Percentiles rank a stretch among this genome's conserved stretches.
Conservation (phyloP, 306 rosid genomes). For the Sechiopsis laciniata region DNA sequence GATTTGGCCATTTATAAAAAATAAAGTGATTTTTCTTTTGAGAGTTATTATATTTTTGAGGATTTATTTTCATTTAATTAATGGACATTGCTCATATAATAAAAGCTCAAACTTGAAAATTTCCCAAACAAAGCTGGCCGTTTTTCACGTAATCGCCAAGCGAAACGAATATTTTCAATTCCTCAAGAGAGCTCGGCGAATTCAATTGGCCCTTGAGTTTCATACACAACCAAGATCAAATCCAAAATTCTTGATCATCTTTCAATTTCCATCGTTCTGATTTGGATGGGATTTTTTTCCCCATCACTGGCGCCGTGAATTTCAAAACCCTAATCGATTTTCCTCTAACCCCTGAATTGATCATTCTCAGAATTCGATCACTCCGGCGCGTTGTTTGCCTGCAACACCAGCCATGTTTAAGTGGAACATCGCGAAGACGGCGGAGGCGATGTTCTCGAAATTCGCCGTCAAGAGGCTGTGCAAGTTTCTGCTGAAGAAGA, state of each 20-base stretch:
- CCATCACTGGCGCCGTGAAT: slow-evolving; percentile 10
- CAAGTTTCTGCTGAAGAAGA: slow-evolving; percentile 85
- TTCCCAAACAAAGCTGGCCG: not conserved
- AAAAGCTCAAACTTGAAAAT: slow-evolving; percentile 12
- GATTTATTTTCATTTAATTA: not conserved
- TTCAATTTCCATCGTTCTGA: not conserved
- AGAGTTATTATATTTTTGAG: too few relatives aligned
- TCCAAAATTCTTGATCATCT: not conserved
- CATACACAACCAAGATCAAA: not conserved
- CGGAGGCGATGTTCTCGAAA: slow-evolving; percentile 86
- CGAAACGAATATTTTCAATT: not conserved
- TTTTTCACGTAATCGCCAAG: slow-evolving; percentile 15
- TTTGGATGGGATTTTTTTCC: not conserved
- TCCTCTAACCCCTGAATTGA: not conserved
- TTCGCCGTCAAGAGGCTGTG: slow-evolving; percentile 81
- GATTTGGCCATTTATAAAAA: too few relatives aligned
- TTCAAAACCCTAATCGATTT: slow-evolving; percentile 11
- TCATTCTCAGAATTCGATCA: not conserved
- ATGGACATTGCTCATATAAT: not conserved
- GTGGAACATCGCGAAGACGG: slow-evolving; percentile 91
- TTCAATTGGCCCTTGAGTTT: not conserved
- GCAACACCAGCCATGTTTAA: slow-evolving; percentile 48
- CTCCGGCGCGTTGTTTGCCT: not conserved
- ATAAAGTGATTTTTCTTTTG: too few relatives aligned
- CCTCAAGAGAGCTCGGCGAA: not conserved